Conservation (phyloP, 2,329 filamentous ascomycete genomes). For the Fusarium coicis region DNA sequence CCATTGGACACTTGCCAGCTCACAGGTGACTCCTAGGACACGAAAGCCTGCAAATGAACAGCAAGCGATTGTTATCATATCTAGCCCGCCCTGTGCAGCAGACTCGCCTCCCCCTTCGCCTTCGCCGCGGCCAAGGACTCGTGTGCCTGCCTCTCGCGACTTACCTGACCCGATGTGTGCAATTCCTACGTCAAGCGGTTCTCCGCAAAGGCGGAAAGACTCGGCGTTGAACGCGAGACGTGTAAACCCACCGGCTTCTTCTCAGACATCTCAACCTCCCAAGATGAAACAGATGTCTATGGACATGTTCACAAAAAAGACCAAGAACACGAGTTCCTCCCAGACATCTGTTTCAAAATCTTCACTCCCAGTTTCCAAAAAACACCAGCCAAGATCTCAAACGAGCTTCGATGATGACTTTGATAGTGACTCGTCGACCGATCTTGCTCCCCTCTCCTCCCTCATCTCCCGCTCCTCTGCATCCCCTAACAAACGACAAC, state of each 20-base stretch:
- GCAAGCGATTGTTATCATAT: slow-evolving; percentile 58
- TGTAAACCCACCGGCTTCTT: not conserved
- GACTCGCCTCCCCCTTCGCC: slow-evolving; percentile 46
- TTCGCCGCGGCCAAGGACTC: slow-evolving; percentile 32
- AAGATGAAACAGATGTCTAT: slow-evolving; percentile 50
- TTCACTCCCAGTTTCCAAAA: not conserved
- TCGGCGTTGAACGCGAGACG: not conserved
- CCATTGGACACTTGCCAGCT: slow-evolving; percentile 56
- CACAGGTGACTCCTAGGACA: slow-evolving; percentile 56
- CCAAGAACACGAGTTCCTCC: slow-evolving; percentile 5
- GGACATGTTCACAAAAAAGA: slow-evolving; percentile 42
- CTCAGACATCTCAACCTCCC: slow-evolving; percentile 11
- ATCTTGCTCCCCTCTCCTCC: slow-evolving; percentile 29
- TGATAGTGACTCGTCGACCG: slow-evolving; percentile 33
- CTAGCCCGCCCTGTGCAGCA: slow-evolving; percentile 52
- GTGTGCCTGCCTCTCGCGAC: slow-evolving; percentile 24
- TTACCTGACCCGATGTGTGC: slow-evolving; percentile 42
- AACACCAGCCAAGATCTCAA: not conserved
- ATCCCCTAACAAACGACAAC: slow-evolving; percentile 22
- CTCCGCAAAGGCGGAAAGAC: slow-evolving; percentile 35
- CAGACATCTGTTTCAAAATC: slow-evolving; percentile 11
- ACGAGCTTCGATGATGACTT: not conserved
- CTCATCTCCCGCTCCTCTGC: slow-evolving; percentile 8
- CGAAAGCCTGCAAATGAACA: slow-evolving; percentile 39
- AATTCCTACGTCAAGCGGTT: slow-evolving; percentile 33